Percentiles rank a stretch among this genome's conserved stretches.
Evolutionary conservation across 176 grass and related monocot genomes (phyloP).

Genomic region (Carex littledalei): DNA sequence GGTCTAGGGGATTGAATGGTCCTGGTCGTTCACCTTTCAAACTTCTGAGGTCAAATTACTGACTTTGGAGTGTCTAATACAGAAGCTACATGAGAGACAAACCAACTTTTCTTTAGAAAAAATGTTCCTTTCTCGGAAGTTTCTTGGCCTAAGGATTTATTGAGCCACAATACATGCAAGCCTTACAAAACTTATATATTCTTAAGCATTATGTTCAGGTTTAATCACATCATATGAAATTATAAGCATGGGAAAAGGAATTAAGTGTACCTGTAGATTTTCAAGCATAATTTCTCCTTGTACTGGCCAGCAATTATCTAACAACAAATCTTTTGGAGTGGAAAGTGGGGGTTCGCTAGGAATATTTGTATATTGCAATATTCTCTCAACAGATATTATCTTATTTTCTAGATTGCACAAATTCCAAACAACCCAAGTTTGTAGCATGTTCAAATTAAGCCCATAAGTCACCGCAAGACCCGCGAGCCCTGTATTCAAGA

Average conservation of each 20-base stretch:
- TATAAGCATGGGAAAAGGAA: neutral
- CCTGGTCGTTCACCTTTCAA: neutral
- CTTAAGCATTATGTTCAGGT: neutral
- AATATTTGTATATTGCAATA: slow-evolving; percentile 78
- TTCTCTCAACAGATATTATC: slow-evolving; percentile 89
- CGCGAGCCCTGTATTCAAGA: slow-evolving; percentile 42
- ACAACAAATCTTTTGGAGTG: slow-evolving; percentile 18
- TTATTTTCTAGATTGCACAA: slow-evolving; percentile 73
- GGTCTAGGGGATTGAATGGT: neutral
- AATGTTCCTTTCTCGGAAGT: neutral
- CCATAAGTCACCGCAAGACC: slow-evolving; percentile 87
- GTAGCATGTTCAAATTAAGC: slow-evolving; percentile 75
- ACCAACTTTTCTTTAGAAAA: neutral
- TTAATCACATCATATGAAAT: neutral
- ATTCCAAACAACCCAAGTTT: slow-evolving; percentile 66
- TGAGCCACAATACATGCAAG: neutral
- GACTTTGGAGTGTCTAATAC: neutral
- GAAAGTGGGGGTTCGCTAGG: slow-evolving; percentile 63
- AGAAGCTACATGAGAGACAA: neutral
- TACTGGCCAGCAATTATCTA: slow-evolving; percentile 16
- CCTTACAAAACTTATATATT: neutral
- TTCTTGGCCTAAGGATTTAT: neutral
- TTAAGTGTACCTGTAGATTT: slow-evolving; percentile 12
- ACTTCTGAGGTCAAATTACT: neutral
- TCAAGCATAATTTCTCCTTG: slow-evolving; percentile 21